A percentile compares a stretch with the other conserved stretches of the same genome.
Evolutionary conservation across 2,329 filamentous ascomycete genomes (phyloP).

Genomic region (Aspergillus neoniger): DNA sequence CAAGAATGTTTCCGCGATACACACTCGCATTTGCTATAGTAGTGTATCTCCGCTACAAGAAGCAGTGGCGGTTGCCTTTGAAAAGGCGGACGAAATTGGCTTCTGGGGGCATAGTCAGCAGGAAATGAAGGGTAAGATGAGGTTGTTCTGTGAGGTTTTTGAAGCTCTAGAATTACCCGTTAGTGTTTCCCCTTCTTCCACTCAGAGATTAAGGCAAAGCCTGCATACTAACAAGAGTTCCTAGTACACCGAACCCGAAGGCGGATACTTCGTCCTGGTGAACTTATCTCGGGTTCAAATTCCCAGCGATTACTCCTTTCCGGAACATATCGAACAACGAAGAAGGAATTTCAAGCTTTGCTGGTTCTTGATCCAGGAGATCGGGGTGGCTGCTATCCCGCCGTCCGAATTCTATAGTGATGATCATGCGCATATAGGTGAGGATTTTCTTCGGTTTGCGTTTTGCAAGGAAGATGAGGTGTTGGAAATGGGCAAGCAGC

Average conservation of each 20-base stretch:
- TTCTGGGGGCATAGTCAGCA: slow-evolving; percentile 84
- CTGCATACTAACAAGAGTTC: slow-evolving; percentile 3
- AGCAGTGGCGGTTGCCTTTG: slow-evolving; percentile 89
- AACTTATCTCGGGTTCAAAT: slow-evolving; percentile 88
- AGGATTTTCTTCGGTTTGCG: slow-evolving; percentile 92
- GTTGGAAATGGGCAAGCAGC: slow-evolving; percentile 74
- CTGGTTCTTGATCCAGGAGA: slow-evolving; percentile 96
- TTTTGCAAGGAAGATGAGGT: slow-evolving; percentile 94
- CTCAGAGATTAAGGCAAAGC: too few species aligned
- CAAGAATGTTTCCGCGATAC: slow-evolving; percentile 88
- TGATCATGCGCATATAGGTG: slow-evolving; percentile 76
- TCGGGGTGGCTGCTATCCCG: slow-evolving; percentile 97
- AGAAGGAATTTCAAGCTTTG: slow-evolving; percentile 91
- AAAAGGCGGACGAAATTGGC: slow-evolving; percentile 76
- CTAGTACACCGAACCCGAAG: slow-evolving; percentile 84
- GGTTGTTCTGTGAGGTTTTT: slow-evolving; percentile 80
- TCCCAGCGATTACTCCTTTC: slow-evolving; percentile 83
- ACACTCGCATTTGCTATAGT: slow-evolving; percentile 95
- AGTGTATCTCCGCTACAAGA: slow-evolving; percentile 93
- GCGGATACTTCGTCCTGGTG: slow-evolving; percentile 94
- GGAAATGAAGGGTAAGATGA: slow-evolving; percentile 89
- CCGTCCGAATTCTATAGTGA: slow-evolving; percentile 97
- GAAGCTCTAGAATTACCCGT: slow-evolving; percentile 71
- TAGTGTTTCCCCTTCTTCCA: slow-evolving; percentile 23
- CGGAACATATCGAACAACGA: slow-evolving; percentile 78